Percentiles rank a stretch among this genome's conserved stretches.
phyloP scores from a whole-genome alignment of 2,329 filamentous ascomycete genomes.

The Fusarium penzigii region DNA sequence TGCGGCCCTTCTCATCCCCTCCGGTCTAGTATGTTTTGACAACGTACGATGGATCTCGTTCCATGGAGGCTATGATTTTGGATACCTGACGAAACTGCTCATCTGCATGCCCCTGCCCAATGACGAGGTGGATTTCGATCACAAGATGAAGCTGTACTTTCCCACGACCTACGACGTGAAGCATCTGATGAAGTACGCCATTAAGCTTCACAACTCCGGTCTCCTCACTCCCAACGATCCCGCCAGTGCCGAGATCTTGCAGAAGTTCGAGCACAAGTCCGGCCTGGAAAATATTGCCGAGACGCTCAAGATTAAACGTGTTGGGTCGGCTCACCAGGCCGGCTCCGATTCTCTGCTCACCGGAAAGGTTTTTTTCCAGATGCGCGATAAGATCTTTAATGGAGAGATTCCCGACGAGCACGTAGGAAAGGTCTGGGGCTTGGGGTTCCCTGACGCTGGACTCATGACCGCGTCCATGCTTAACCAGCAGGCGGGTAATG shows the following conservation, averaged over 20 bases:
- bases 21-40: constrained; percentile 83
- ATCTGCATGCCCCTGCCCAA: constrained; percentile 80
- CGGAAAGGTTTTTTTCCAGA: constrained; percentile 91
- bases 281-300: constrained; percentile 93
- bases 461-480: constrained; percentile 38
- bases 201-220: constrained; percentile 65
- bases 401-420: constrained; percentile 80
- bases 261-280: constrained; percentile 85
- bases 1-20: constrained; percentile 85
- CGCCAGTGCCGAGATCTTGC: constrained; percentile 70
- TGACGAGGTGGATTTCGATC: constrained; percentile 87
- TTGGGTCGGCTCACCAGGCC: constrained; percentile 87
- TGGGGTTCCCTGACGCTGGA: constrained; percentile 71
- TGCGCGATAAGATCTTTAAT: constrained; percentile 85
- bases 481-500: constrained; percentile 33
- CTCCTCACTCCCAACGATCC: constrained; percentile 65
- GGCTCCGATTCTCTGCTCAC: constrained; percentile 93
- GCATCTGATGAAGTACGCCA: constrained; percentile 90
- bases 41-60: constrained; percentile 97
- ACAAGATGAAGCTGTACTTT: constrained; percentile 89
- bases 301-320: constrained; percentile 83
- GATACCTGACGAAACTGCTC: constrained; percentile 93
- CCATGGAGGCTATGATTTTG: constrained; percentile 97
- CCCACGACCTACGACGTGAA: constrained; percentile 95
- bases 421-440: constrained; percentile 87